phyloP scores from a whole-genome alignment of 306 rosid genomes.

The Senna tora region DNA sequence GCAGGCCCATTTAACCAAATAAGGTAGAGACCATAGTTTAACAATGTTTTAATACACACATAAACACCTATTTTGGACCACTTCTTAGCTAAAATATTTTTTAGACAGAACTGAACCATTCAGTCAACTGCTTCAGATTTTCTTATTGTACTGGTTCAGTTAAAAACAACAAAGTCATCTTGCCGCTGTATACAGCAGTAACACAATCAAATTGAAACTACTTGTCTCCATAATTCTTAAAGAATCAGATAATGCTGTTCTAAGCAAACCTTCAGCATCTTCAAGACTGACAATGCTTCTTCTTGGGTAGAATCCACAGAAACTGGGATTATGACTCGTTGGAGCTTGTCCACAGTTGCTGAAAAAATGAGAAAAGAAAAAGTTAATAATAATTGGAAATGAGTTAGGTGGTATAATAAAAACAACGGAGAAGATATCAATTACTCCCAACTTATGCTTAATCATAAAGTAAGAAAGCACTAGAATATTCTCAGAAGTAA shows the following conservation, averaged over 20 bases:
- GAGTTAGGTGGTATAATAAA: slow-evolving; percentile 1
- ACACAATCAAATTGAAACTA: neutral
- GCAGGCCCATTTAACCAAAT: neutral
- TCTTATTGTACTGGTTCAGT: neutral
- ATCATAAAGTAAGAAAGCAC: slow-evolving; percentile 11
- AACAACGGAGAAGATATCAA: neutral
- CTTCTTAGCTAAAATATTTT: neutral
- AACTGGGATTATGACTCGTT: slow-evolving; percentile 57
- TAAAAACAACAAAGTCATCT: neutral
- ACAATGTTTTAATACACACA: neutral
- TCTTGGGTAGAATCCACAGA: slow-evolving; percentile 81
- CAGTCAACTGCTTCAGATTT: slow-evolving; percentile 13
- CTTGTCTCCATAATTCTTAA: slow-evolving; percentile 20
- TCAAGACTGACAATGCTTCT: slow-evolving; percentile 75
- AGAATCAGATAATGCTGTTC: slow-evolving; percentile 5
- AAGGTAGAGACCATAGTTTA: neutral
- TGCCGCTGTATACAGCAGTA: neutral
- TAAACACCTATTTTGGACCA: neutral
- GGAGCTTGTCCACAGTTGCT: slow-evolving; percentile 53
- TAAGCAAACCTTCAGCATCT: slow-evolving; percentile 74
- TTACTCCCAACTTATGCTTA: neutral
- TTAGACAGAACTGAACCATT: slow-evolving; percentile 25
- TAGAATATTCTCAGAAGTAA: neutral
- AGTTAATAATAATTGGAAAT: neutral
- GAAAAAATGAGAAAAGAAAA: slow-evolving; percentile 21